Evolutionary conservation across 768 basidiomycete species (phyloP).

Genomic region (Agrocybe chaxingu): DNA sequence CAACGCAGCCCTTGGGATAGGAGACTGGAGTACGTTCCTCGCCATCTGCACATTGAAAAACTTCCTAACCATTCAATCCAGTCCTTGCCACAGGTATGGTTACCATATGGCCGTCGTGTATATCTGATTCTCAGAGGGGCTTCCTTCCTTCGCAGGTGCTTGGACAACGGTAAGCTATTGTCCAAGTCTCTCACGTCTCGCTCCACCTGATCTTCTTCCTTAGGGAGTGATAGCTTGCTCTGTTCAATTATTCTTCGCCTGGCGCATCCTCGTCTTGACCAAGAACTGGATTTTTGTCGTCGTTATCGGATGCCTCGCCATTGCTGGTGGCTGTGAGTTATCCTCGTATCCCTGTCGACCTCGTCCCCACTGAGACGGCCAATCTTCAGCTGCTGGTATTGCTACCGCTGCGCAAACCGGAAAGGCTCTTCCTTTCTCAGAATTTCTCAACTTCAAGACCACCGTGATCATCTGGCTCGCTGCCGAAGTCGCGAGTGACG

Average conservation of each 20-base stretch:
- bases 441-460: slow-evolving; percentile 27
- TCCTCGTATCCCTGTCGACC: background rate
- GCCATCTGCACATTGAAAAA: too few species aligned
- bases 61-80: background rate
- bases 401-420: slow-evolving; percentile 23
- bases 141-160: slow-evolving; percentile 35
- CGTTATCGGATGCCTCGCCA: slow-evolving; percentile 12
- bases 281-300: slow-evolving; percentile 14
- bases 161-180: slow-evolving; percentile 33
- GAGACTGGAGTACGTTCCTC: slow-evolving; percentile 22
- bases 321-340: slow-evolving; percentile 20
- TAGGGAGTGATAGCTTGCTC: slow-evolving; percentile 42
- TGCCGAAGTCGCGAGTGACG: slow-evolving; percentile 35
- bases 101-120: too few species aligned
- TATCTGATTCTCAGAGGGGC: too few species aligned
- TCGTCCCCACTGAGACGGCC: background rate
- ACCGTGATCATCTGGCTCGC: slow-evolving; percentile 39
- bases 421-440: slow-evolving; percentile 19
- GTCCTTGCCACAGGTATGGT: background rate
- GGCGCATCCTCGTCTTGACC: slow-evolving; percentile 27
- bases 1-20: slow-evolving; percentile 7
- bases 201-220: background rate
- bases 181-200: background rate
- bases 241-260: slow-evolving; percentile 47
- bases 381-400: slow-evolving; percentile 21